Percentiles rank a stretch among this genome's conserved stretches.
Conservation (phyloP, 2,329 filamentous ascomycete genomes). For the Mycosphaerelloides madeirae region DNA sequence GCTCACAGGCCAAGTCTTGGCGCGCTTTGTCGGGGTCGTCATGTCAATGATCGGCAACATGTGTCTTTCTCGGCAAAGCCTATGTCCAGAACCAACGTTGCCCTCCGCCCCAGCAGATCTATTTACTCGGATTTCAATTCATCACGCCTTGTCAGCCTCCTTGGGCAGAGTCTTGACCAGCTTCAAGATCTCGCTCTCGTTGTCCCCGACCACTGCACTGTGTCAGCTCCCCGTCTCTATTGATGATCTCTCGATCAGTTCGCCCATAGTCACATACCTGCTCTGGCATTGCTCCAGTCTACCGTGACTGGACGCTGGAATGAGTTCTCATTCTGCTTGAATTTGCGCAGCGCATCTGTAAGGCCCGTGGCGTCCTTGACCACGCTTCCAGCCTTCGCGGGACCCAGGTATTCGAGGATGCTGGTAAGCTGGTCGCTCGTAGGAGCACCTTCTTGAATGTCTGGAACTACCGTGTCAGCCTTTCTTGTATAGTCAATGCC, state of each 20-base stretch:
- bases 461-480: conserved; percentile 30
- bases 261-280: conserved; percentile 42
- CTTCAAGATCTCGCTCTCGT: conserved; percentile 84
- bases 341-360: conserved; percentile 72
- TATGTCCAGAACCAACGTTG: not conserved
- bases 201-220: conserved; percentile 59
- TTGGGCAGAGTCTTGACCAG: conserved; percentile 60
- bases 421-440: conserved; percentile 78
- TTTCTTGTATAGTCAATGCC: not conserved
- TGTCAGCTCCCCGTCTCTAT: not conserved
- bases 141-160: conserved; percentile 28
- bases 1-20: not conserved
- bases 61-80: too few species aligned
- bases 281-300: conserved; percentile 90
- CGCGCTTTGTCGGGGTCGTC: not conserved
- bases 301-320: conserved; percentile 80
- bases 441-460: conserved; percentile 73
- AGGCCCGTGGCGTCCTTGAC: conserved; percentile 69
- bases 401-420: conserved; percentile 77
- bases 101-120: too few species aligned
- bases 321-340: conserved; percentile 62
- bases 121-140: not conserved
- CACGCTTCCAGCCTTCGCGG: conserved; percentile 56
- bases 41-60: too few species aligned
- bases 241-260: too few species aligned